Evolutionary conservation across 2,329 filamentous ascomycete species (phyloP).

Genomic region (Biscogniauxia mediterranea): DNA sequence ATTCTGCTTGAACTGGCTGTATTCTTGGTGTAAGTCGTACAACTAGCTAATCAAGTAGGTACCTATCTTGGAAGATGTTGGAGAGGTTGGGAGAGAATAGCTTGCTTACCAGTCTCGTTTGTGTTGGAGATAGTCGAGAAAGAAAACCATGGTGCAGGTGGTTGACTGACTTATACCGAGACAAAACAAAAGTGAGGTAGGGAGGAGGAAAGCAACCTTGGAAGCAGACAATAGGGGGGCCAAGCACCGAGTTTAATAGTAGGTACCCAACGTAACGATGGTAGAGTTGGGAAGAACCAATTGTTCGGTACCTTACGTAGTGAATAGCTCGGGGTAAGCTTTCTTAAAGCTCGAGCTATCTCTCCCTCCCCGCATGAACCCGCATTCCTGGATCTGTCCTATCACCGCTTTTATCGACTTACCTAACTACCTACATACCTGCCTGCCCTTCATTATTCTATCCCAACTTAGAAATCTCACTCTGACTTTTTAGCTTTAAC

Average conservation of each 20-base stretch:
- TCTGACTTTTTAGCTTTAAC: background rate
- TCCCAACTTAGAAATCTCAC: too few relatives aligned
- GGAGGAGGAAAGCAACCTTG: too few relatives aligned
- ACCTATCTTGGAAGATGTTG: too few relatives aligned
- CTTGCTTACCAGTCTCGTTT: slow-evolving; percentile 64
- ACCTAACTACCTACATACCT: too few relatives aligned
- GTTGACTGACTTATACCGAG: background rate
- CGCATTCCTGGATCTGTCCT: background rate
- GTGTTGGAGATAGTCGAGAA: slow-evolving; percentile 65
- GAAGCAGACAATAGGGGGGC: too few relatives aligned
- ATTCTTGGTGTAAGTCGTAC: background rate
- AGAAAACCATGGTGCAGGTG: slow-evolving; percentile 37
- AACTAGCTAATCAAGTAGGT: background rate
- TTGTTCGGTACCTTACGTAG: too few relatives aligned
- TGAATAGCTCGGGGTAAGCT: background rate
- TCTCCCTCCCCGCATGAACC: background rate
- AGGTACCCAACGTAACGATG: too few relatives aligned
- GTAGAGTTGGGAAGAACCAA: too few relatives aligned
- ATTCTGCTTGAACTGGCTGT: slow-evolving; percentile 74
- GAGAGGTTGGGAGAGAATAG: background rate
- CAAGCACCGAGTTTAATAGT: too few relatives aligned
- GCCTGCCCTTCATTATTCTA: too few relatives aligned
- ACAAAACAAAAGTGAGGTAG: too few relatives aligned
- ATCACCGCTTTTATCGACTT: slow-evolving; percentile 8
- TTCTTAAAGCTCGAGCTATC: background rate